Percentiles rank a stretch among this genome's conserved stretches.
Evolutionary conservation across 1,284 basidiomycete genomes (phyloP).

Genomic region (Tilletia indica): DNA sequence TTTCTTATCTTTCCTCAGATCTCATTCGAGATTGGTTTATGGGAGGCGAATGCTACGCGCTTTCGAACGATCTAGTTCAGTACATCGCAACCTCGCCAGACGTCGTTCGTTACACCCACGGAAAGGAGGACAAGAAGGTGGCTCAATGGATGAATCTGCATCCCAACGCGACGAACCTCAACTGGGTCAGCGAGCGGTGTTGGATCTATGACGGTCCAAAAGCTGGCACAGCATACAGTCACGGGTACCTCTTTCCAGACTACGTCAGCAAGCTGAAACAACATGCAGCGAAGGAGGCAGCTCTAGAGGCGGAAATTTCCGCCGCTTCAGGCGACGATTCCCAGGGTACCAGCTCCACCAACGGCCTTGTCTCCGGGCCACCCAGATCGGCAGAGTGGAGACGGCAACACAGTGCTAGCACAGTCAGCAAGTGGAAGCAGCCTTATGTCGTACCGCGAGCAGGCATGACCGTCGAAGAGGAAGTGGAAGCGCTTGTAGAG

Average conservation of each 20-base stretch:
- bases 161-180: constrained; percentile 73
- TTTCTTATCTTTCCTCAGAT: constrained; percentile 57
- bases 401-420: constrained; percentile 72
- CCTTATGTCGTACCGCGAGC: constrained; percentile 73
- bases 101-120: constrained; percentile 69
- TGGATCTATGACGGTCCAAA: constrained; percentile 99
- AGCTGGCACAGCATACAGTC: constrained; percentile 80
- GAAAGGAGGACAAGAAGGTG: constrained; percentile 90
- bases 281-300: constrained; percentile 37
- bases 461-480: constrained; percentile 69
- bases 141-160: constrained; percentile 89
- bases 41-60: constrained; percentile 90
- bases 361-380: background rate
- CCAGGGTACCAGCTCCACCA: background rate
- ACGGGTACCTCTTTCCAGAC: constrained; percentile 95
- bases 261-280: constrained; percentile 70
- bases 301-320: background rate
- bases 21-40: constrained; percentile 91
- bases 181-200: constrained; percentile 88
- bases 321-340: background rate
- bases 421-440: constrained; percentile 78
- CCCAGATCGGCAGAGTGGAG: constrained; percentile 12
- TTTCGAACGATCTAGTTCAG: constrained; percentile 84
- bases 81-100: constrained; percentile 76
- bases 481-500: constrained; percentile 88